Base-by-base conservation (phyloP, 169 alveolate genomes). In the Cryptosporidium meleagridis region DNA sequence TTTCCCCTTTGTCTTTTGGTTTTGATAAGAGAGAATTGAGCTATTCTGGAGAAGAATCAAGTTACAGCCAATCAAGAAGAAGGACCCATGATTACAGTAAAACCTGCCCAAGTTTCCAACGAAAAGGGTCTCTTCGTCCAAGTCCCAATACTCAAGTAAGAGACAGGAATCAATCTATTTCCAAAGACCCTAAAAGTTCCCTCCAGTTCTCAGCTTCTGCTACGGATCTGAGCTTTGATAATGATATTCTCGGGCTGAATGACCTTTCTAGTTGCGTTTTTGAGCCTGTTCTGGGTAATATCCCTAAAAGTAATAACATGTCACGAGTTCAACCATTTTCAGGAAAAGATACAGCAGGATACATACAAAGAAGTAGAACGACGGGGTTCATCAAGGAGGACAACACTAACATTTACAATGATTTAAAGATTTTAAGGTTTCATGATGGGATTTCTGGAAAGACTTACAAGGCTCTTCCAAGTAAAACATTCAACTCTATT, bases 361-460 rank as follows among this genome's bases (percentile, higher is more conserved):
- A 48, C 21, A 48, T 59, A 0, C 69, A 59, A 6, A 59, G 69
- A n/a, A 59, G 69, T 37, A 59, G 8, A 37, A 59, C 69, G 9
- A n/a, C 37, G 9, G 69, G 69, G n/a, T 59, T 26, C 23, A 14
- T 59, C 14, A 59, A 31, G 31, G 69, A 59, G 16, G 18, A 23
- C 14, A 59, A 21, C 8, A 59, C 69, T 6, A 59, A 16, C 23
- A 48, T 48, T 48, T 48, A 68, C 29, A 39, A 75, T 75, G 71
- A 26, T 29, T 35, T 75, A 39, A 55, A 41, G 45, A 75, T 75
- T 55, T 35, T 75, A 31, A 75, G 86, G 37, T 75, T 75, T 35
- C 86, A 75, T 44, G 86, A 75, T 61, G 86, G 86, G 0, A 75
- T 75, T 55, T 55, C 86, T 31, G 86, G 86, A 21, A 75, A 75